phyloP scores from a whole-genome alignment of 2,329 filamentous ascomycete species.

The Chaetothyriales sp. region DNA sequence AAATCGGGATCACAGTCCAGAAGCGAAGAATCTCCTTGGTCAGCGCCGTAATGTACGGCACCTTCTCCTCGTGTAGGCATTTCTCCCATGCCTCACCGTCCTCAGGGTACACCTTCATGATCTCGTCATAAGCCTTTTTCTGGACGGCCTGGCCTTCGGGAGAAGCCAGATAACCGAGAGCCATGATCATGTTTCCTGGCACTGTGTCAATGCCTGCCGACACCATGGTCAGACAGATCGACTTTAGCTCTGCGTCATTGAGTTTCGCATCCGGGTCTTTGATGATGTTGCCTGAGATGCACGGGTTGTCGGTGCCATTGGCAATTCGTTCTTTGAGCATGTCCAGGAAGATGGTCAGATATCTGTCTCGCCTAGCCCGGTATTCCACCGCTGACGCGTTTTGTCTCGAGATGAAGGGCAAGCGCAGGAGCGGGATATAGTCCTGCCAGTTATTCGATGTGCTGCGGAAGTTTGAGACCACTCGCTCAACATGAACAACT shows the following conservation, averaged over 20 bases:
- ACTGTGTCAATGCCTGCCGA: slow-evolving; percentile 70
- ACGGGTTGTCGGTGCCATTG: slow-evolving; percentile 50
- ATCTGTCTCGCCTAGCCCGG: slow-evolving; percentile 52
- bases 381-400: slow-evolving; percentile 51
- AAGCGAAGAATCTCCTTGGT: slow-evolving; percentile 66
- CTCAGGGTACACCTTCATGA: slow-evolving; percentile 51
- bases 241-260: slow-evolving; percentile 59
- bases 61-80: slow-evolving; percentile 57
- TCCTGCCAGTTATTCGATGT: slow-evolving; percentile 78
- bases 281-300: slow-evolving; percentile 54
- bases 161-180: slow-evolving; percentile 59
- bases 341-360: slow-evolving; percentile 43
- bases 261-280: slow-evolving; percentile 56
- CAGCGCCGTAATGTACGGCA: slow-evolving; percentile 61
- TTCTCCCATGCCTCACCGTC: slow-evolving; percentile 61
- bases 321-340: slow-evolving; percentile 47
- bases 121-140: slow-evolving; percentile 51
- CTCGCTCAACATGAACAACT: slow-evolving; percentile 60
- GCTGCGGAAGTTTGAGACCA: slow-evolving; percentile 59
- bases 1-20: slow-evolving; percentile 68
- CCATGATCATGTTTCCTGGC: slow-evolving; percentile 65
- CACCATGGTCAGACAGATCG: slow-evolving; percentile 69
- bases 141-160: slow-evolving; percentile 55
- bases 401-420: slow-evolving; percentile 41
- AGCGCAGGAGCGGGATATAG: slow-evolving; percentile 59